A percentile compares a stretch with the other conserved stretches of the same genome.
These are phyloP conservation scores for Yamadazyma triangularis DNA, from an alignment of 1,139 yeast genomes.

Conservation along the genomic window DNA sequence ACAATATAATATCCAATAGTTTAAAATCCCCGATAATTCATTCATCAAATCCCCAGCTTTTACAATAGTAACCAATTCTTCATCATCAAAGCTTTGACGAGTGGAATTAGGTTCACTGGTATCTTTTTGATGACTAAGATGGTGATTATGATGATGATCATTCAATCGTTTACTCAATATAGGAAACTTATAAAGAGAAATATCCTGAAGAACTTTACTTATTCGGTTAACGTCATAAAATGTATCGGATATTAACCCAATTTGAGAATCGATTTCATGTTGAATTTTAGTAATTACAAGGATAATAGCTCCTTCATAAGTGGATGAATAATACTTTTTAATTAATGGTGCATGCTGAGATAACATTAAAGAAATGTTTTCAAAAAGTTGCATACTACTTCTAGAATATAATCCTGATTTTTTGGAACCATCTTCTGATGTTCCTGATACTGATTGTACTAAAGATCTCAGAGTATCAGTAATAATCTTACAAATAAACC, in stretches of 20 bases:
- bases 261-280: conserved; percentile 85
- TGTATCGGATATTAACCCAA: conserved; percentile 82
- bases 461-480: conserved; percentile 71
- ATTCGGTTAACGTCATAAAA: conserved; percentile 71
- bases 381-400: conserved; percentile 72
- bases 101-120: conserved; percentile 5
- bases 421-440: conserved; percentile 19
- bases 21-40: conserved; percentile 73
- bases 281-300: conserved; percentile 72
- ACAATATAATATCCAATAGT: conserved; percentile 83
- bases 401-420: conserved; percentile 56
- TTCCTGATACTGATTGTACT: conserved; percentile 37
- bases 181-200: conserved; percentile 56
- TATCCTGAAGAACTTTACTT: conserved; percentile 51
- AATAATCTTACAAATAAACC: conserved; percentile 80
- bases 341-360: conserved; percentile 84
- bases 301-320: conserved; percentile 51
- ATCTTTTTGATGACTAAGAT: conserved; percentile 14
- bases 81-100: conserved; percentile 10
- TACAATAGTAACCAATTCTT: conserved; percentile 36
- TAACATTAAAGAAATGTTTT: conserved; percentile 78
- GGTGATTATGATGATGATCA: too few species aligned
- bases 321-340: conserved; percentile 58
- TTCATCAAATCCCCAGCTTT: conserved; percentile 53
- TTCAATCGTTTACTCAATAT: conserved; percentile 18